Base-by-base conservation (phyloP, 2,329 filamentous ascomycete genomes). In the Aspergillus sp. region DNA sequence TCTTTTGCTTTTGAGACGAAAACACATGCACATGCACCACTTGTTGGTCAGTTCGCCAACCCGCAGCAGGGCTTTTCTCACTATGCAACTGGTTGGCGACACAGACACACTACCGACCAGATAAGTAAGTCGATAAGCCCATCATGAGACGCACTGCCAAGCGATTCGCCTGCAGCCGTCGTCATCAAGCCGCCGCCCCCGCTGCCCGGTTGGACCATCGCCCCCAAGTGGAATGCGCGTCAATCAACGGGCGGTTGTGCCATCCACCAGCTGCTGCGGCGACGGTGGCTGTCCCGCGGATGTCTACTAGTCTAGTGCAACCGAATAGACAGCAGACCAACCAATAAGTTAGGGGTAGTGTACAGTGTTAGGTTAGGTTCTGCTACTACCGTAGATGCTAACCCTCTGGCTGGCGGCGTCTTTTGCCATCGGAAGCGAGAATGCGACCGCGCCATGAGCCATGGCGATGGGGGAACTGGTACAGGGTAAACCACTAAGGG, bases 191-290 rank as follows among this genome's bases (percentile, higher is more conserved):
- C 28, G 39, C 36, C n/a, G 53, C 53, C 53, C 53, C 53, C 53
- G 53, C 53, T 41, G 41, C 13, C 53, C 53, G 53, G 17, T 55
- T 19, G 53, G 25, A 19, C 53, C 53, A 19, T 55, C 25, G 39
- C 15, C 39, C 38, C 52, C 53, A 32, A 47, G 43, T 25, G 53
- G 53, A 55, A 55, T 55, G 53, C 53, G 53, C 53, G 53, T 47
- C 53, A 55, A 55, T 47, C 53, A 55, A 55, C 19, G 41, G 39
- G 41, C 30, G 53, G 41, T 55, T 36, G 53, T 47, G 23, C 53
- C 41, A 45, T 36, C 32, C 32, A 36, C 36, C 51, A 53, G 51
- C 32, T 32, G 53, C 41, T 55, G 39, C 19, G 19, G 19, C 41
- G 8, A 38, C 7, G n/a, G 53, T 55, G 39, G 47, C 28, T 50